Conservation (phyloP, 805 yeast genomes). For the Clavispora carvajalis region DNA sequence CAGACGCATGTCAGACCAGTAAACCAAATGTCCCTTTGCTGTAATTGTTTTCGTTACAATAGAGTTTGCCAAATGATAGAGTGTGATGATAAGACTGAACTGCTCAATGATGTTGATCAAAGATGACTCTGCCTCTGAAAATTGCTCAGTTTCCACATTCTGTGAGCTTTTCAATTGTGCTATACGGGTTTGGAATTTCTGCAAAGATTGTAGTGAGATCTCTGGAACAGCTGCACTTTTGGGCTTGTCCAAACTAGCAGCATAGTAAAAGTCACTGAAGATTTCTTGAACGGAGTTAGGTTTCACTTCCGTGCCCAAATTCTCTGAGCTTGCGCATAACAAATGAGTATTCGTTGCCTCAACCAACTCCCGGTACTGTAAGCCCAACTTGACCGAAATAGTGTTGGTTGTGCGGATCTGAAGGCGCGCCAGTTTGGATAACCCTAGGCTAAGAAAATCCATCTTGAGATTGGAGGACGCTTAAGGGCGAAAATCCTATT, state of each 20-base stretch:
- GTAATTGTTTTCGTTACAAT: constrained; percentile 30
- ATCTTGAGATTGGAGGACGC: constrained; percentile 3
- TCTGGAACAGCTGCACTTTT: constrained; percentile 12
- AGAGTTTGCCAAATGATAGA: constrained; percentile 26
- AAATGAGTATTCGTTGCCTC: constrained; percentile 16
- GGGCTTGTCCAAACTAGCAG: constrained; percentile 8
- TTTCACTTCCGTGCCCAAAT: constrained; percentile 12
- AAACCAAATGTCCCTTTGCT: constrained; percentile 27
- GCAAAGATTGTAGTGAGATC: constrained; percentile 5
- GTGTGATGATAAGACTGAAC: constrained; percentile 19
- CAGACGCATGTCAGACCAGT: constrained; percentile 28
- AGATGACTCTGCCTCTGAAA: neutral
- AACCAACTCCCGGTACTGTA: constrained; percentile 19
- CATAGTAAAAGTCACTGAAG: constrained; percentile 15
- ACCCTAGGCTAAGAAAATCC: constrained; percentile 20
- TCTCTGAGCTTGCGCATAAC: neutral
- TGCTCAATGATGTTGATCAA: constrained; percentile 18
- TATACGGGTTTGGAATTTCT: constrained; percentile 5
- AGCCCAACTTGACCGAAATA: constrained; percentile 21
- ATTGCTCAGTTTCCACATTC: neutral
- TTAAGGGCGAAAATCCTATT: no score
- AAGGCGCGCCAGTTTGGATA: constrained; percentile 10
- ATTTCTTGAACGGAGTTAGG: constrained; percentile 8
- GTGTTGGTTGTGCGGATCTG: constrained; percentile 27
- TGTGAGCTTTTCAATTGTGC: neutral